Evolutionary conservation across 768 basidiomycete genomes (phyloP), one percentile per base, ranked within the genome.

Genomic region (Lactifluus echinatus): DNA sequence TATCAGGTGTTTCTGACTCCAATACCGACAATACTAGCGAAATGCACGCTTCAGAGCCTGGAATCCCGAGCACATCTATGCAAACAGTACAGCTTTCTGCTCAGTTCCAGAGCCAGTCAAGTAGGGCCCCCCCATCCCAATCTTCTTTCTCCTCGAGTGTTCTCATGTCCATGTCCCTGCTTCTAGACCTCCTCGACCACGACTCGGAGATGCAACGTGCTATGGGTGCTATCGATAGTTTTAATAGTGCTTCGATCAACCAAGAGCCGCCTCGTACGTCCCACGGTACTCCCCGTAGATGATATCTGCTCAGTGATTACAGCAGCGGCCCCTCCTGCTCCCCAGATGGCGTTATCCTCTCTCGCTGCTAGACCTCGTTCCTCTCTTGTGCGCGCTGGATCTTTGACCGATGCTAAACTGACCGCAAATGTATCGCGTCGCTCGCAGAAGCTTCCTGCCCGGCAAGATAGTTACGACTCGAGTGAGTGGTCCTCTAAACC

Each of bases 201-300:
- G 63, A 63, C 34, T 62, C 63, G 0, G 60, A 62, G 36, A 63
- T 63, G 63, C 56, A 63, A 26, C 60, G 63, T 2, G 61, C 50
- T 40, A 55, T 63, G 53, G 63, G 63, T 33, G 50, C 29, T 33
- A 28, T n/a, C 15, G 63, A 63, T 28, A 63, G 63, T 23, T 63
- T 58, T 24, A 60, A 58, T 29, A 37, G 46, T 14, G 53, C 54
- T 31, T 57, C 53, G 28, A 29, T 28, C 23, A 57, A 61, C 19
- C 63, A 56, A 50, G 52, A 12, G 15, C 47, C n/a, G 17, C 47
- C 50, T 29, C 36, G 62, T 63, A 34, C 6, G 63, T 63, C 15
- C n/a, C 12, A 5, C 28, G 34, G 19, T n/a, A 15, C 17, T 21
- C 15, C 1, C 40, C 31, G 24, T 14, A 7, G 8, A 43, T 12